These are phyloP conservation scores for Neonectria sp. DNA, from an alignment of 2,329 filamentous ascomycete genomes.

Conservation along the genomic window DNA sequence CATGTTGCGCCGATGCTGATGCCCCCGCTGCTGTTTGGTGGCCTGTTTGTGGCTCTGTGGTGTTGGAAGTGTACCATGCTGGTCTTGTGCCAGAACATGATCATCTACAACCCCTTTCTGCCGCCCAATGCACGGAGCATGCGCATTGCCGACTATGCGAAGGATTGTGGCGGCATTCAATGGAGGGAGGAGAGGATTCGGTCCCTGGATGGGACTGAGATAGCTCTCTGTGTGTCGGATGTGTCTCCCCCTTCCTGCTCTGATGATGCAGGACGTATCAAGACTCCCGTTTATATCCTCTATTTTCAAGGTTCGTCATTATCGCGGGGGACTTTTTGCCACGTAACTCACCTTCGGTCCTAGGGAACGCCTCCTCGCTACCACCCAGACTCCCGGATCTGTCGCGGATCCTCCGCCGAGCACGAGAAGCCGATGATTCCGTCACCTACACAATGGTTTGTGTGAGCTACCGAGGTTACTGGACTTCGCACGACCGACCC, in stretches of 20 bases:
- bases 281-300: constrained; percentile 63
- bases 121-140: constrained; percentile 80
- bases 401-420: constrained; percentile 65
- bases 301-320: constrained; percentile 45
- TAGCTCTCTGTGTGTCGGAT: constrained; percentile 72
- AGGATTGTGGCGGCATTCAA: constrained; percentile 70
- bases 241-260: constrained; percentile 40
- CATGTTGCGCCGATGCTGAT: constrained; percentile 63
- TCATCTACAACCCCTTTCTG: constrained; percentile 85
- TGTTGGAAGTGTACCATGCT: constrained; percentile 80
- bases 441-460: constrained; percentile 66
- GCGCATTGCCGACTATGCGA: constrained; percentile 74
- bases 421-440: constrained; percentile 57
- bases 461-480: constrained; percentile 80
- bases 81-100: constrained; percentile 83
- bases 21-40: constrained; percentile 77
- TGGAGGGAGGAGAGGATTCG: constrained; percentile 77
- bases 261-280: constrained; percentile 9
- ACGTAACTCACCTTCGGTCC: constrained; percentile 26
- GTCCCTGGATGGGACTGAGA: constrained; percentile 75
- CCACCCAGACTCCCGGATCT: constrained; percentile 71
- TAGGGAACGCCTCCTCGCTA: constrained; percentile 73
- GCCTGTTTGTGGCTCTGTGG: constrained; percentile 77
- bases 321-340: constrained; percentile 30
- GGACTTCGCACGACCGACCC: constrained; percentile 81